A percentile compares a stretch with the other conserved stretches of the same genome.
These are phyloP conservation scores for Trichosporon sp. DNA, from an alignment of 1,284 basidiomycete genomes.

Conservation along the genomic window DNA sequence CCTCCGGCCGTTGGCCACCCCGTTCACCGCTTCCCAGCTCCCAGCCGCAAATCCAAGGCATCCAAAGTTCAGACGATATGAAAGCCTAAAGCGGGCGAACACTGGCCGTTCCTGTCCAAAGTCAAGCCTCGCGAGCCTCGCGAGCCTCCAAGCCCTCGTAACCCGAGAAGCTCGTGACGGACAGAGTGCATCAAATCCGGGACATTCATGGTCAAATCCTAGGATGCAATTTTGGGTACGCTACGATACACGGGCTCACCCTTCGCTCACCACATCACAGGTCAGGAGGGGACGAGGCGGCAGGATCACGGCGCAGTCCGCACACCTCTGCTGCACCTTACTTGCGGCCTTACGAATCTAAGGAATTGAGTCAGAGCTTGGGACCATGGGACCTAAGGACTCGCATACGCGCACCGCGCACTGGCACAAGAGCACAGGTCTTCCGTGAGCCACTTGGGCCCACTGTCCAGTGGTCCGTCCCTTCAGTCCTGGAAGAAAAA, in stretches of 20 bases:
- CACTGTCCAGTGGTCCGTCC: slow-evolving; percentile 12
- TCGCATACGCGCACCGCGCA: neutral
- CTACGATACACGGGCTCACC: slow-evolving; percentile 9
- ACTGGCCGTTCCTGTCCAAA: neutral
- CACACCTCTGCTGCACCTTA: neutral
- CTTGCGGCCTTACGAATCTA: slow-evolving; percentile 15
- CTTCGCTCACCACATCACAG: neutral
- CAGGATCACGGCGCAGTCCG: neutral
- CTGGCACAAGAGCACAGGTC: neutral
- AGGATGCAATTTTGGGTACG: slow-evolving; percentile 9
- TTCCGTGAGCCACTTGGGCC: slow-evolving; percentile 11
- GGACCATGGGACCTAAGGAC: neutral
- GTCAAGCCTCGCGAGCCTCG: slow-evolving; percentile 6
- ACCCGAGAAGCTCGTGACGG: neutral
- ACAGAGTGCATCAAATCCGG: slow-evolving; percentile 2
- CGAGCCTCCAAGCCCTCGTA: neutral
- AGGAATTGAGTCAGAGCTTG: slow-evolving; percentile 17
- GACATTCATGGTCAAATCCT: neutral
- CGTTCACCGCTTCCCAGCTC: slow-evolving; percentile 7
- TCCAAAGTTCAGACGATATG: slow-evolving; percentile 12
- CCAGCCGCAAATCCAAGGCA: slow-evolving; percentile 13
- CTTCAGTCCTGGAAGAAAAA: neutral
- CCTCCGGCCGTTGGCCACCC: slow-evolving; percentile 7
- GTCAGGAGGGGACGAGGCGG: neutral
- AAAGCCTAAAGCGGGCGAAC: slow-evolving; percentile 13